These are phyloP conservation scores for Pseudonitzschia pungens DNA, from an alignment of 108 stramenopile genomes.

Conservation along the genomic window DNA sequence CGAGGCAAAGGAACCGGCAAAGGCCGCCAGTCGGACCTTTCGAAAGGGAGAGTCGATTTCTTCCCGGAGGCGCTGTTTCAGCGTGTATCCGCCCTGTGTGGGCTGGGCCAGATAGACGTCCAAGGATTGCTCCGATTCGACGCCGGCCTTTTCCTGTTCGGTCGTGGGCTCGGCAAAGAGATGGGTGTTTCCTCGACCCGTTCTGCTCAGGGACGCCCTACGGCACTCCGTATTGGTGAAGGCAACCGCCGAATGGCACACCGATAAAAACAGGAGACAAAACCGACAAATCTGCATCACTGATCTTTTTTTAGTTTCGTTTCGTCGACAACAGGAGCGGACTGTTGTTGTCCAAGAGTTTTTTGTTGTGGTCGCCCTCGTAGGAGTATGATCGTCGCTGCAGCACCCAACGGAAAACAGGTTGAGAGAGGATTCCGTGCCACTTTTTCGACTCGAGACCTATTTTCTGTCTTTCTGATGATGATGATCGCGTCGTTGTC, in stretches of 20 bases:
- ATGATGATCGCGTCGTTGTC: neutral
- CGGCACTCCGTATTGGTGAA: neutral
- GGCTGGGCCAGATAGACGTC: constrained; percentile 24
- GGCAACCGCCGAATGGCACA: neutral
- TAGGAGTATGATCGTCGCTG: too few species aligned
- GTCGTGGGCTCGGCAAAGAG: neutral
- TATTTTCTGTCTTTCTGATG: neutral
- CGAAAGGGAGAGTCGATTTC: constrained; percentile 88
- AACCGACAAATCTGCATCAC: neutral
- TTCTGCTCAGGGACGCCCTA: neutral
- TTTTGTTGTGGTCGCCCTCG: too few species aligned
- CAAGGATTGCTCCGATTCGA: neutral
- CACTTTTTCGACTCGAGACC: too few species aligned
- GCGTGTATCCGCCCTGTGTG: constrained; percentile 76
- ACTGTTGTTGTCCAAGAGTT: too few species aligned
- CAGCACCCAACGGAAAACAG: neutral
- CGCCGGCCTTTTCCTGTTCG: neutral
- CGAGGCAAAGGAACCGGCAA: constrained; percentile 54
- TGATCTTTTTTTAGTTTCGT: too few species aligned
- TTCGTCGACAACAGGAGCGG: too few species aligned
- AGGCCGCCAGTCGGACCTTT: constrained; percentile 74
- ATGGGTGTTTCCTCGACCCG: neutral
- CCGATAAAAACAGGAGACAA: neutral
- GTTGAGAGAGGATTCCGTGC: too few species aligned
- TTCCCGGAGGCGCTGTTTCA: constrained; percentile 83